A percentile compares a stretch with the other conserved stretches of the same genome.
phyloP scores from a whole-genome alignment of 805 yeast genomes.

The Barnettozyma sp. region DNA sequence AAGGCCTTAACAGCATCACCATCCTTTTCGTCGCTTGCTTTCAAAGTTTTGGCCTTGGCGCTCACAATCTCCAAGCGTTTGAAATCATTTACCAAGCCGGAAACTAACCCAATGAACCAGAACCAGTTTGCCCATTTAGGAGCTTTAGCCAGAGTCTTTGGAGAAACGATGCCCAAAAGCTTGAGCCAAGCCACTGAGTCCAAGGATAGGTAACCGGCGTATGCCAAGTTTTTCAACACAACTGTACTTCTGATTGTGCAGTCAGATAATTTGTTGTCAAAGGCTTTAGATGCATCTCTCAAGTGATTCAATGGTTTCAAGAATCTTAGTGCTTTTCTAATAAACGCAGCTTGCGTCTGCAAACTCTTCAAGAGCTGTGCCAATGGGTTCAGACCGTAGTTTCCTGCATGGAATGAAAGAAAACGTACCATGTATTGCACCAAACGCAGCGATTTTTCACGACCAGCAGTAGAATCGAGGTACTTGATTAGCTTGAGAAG shows the following conservation, averaged over 20 bases:
- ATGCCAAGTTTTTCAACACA: conserved; percentile 51
- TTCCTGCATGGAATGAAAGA: conserved; percentile 51
- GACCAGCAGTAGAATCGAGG: conserved; percentile 61
- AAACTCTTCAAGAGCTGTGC: conserved; percentile 47
- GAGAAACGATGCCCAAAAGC: conserved; percentile 46
- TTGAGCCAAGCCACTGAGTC: conserved; percentile 58
- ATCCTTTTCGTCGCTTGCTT: not conserved
- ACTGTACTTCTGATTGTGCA: conserved; percentile 45
- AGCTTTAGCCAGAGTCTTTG: conserved; percentile 39
- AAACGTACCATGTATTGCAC: conserved; percentile 78
- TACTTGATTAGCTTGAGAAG: conserved; percentile 53
- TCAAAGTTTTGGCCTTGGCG: conserved; percentile 1
- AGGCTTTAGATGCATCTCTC: conserved; percentile 59
- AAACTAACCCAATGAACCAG: conserved; percentile 70
- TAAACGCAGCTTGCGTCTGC: conserved; percentile 55
- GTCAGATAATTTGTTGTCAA: conserved; percentile 65
- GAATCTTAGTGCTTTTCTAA: conserved; percentile 80
- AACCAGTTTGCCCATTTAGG: conserved; percentile 57
- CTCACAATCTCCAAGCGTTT: conserved; percentile 31
- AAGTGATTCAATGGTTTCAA: conserved; percentile 74
- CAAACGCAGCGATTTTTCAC: conserved; percentile 75
- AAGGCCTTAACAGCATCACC: conserved; percentile 4
- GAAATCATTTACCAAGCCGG: conserved; percentile 53
- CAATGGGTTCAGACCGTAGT: conserved; percentile 46
- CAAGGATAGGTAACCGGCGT: conserved; percentile 53